Base-by-base conservation (phyloP, 345 rosid genomes). In the Pistacia atlantica region DNA sequence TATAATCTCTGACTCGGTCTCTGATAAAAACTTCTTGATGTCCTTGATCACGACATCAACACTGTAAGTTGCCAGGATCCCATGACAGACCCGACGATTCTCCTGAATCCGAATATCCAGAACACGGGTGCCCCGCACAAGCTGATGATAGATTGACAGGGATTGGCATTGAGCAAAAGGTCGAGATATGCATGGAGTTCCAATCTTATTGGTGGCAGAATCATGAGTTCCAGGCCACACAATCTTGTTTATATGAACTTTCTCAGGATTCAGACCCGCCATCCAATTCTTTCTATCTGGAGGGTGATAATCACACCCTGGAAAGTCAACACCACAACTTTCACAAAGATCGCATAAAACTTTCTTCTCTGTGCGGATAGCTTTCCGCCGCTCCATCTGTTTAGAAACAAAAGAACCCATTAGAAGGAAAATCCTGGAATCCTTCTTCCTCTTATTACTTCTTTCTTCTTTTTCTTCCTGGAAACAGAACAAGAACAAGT, bases 141-240 rank as follows among this genome's bases (percentile, higher is more conserved):
- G 93, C 87, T 96, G 99, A 20, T 79, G 38, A 79, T 91, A 93
- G 66, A 93, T 86, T 0, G 97, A 85, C 49, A 91, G 73, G 17
- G 97, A 86, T 49, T 96, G 98, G 80, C 99, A 96, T 75, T 93
- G 97, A 2, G 95, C 97, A 16, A 93, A 90, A 7, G 98, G 99
- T 31, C 99, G 93, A n/a, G 93, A 77, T 11, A 96, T 65, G 49
- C 80, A 79, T 0, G 86, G 84, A 48, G 93, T 77, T 7, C 99
- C 98, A 72, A 96, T 93, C 84, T 86, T 89, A 81, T 96, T 81
- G 9, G 99, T 93, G 18, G 99, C 99, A 0, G 98, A 92, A 77
- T 96, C 95, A 55, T 96, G 99, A 0, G 98, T 92, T 9, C 98
- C 99, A 1, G 99, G 99, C 99, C 99, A 96, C 7, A 96, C 95